Percentiles rank a stretch among this genome's conserved stretches.
Evolutionary conservation across 2,329 filamentous ascomycete species (phyloP).

Genomic region (Aspergillus phoenicis): DNA sequence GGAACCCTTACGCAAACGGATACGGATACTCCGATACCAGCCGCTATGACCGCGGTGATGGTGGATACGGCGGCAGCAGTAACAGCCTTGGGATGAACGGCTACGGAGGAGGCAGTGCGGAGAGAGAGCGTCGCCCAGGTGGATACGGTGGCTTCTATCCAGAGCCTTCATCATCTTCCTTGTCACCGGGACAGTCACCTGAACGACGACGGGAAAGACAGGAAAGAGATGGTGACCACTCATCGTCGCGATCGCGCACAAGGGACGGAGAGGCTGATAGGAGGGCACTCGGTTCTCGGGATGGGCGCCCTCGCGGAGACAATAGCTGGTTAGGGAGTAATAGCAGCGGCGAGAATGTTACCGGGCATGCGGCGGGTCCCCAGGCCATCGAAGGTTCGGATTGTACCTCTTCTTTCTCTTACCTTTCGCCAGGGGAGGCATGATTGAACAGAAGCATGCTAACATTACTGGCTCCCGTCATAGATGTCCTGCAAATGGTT

Average conservation of each 20-base stretch:
- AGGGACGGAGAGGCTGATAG: slow-evolving; percentile 35
- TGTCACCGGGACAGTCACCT: slow-evolving; percentile 33
- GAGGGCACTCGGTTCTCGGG: slow-evolving; percentile 30
- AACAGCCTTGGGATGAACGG: slow-evolving; percentile 37
- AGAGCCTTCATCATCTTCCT: slow-evolving; percentile 32
- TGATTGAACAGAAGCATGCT: background rate
- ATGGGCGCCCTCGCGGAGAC: slow-evolving; percentile 30
- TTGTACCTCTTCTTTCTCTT: background rate
- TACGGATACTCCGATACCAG: slow-evolving; percentile 40
- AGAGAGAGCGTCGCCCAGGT: slow-evolving; percentile 42
- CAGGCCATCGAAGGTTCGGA: slow-evolving; percentile 42
- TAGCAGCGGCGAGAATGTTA: slow-evolving; percentile 25
- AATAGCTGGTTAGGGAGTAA: slow-evolving; percentile 24
- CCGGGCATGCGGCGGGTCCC: slow-evolving; percentile 26
- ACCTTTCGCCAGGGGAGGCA: no score
- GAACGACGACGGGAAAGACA: slow-evolving; percentile 36
- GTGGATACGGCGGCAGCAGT: slow-evolving; percentile 33
- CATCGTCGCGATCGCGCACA: slow-evolving; percentile 39
- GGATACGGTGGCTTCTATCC: slow-evolving; percentile 49
- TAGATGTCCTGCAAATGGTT: slow-evolving; percentile 76
- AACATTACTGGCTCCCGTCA: background rate
- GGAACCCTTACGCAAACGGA: slow-evolving; percentile 41
- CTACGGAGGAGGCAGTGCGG: slow-evolving; percentile 29
- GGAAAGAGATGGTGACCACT: slow-evolving; percentile 35
- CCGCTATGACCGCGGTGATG: slow-evolving; percentile 39